Base-by-base conservation (phyloP, 345 rosid species). In the Ceriops tagal region DNA sequence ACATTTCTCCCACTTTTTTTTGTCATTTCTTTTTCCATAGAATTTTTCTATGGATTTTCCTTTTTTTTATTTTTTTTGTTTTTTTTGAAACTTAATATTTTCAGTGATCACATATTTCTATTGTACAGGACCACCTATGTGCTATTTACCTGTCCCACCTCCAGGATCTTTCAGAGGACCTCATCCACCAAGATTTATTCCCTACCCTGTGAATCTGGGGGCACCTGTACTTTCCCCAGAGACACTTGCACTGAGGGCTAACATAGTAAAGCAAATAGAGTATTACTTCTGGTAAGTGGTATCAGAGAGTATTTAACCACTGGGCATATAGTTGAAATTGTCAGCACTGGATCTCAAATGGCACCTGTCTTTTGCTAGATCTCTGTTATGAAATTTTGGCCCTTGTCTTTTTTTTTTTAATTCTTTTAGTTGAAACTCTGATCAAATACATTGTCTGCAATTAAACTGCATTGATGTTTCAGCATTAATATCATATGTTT, bases 221-320 rank as follows among this genome's bases (percentile, higher is more conserved):
- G 69, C 78, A 73, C 81, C 83, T 8, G 46, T 62, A 64, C 70
- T 65, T 3, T 77, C 91, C 63, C 86, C 84, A 20, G 98, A 83
- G 72, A 74, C 61, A 30, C 56, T 64, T 49, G 76, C 78, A 32
- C 78, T 96, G 82, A 87, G 73, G 77, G 83, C 77, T 61, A 78
- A 77, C 77, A 77, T 96, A 70, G 65, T 82, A 9, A 85, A 80
- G 74, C 99, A 96, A 72, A 83, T 96, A 66, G 97, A 96, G 72
- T 92, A 96, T 69, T 96, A 96, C 84, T 96, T 96, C 89, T 88
- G 99, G 99, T 87, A 72, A 73, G 81, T 24, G 21, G 52, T 74
- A 7, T 58, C 18, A 6, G 27, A 35, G 21, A 10, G 53, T 11
- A 16, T 39, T 9, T 61, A 1, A 8, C 46, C 18, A 13, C 49